Conservation (phyloP, 2,329 filamentous ascomycete genomes). For the Colletotrichum euphorbiae region DNA sequence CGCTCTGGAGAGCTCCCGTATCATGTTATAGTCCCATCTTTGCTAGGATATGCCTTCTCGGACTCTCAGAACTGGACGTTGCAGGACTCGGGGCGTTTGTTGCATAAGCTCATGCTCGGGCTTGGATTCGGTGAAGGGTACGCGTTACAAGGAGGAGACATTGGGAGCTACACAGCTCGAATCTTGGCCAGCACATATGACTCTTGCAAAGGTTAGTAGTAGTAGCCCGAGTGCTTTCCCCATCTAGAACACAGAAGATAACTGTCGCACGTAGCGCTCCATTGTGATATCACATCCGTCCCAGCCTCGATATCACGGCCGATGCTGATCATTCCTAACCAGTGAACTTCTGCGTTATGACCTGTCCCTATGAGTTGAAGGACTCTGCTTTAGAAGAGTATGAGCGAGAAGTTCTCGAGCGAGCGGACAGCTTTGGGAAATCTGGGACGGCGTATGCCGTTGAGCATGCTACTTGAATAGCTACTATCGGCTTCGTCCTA, state of each 20-base stretch:
- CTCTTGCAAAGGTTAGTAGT: background rate
- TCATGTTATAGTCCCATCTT: background rate
- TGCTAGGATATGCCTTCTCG: background rate
- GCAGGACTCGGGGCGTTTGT: background rate
- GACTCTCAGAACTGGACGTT: background rate
- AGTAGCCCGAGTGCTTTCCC: no score
- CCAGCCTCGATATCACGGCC: no score
- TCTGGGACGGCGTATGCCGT: background rate
- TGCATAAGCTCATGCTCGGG: background rate
- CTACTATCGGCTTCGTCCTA: background rate
- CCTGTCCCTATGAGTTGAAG: background rate
- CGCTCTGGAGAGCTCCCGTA: background rate
- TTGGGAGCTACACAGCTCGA: background rate
- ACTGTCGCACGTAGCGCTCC: background rate
- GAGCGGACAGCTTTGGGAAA: background rate
- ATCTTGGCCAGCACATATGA: constrained; percentile 7
- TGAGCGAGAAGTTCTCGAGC: background rate
- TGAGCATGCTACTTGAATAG: background rate
- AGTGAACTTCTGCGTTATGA: constrained; percentile 1
- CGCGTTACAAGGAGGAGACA: background rate
- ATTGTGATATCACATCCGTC: background rate
- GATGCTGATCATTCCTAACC: background rate
- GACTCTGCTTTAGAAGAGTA: background rate
- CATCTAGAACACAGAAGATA: no score
- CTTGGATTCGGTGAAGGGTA: background rate